Conservation (phyloP, 2,329 filamentous ascomycete species). For the Sclerotinia spermophila region DNA sequence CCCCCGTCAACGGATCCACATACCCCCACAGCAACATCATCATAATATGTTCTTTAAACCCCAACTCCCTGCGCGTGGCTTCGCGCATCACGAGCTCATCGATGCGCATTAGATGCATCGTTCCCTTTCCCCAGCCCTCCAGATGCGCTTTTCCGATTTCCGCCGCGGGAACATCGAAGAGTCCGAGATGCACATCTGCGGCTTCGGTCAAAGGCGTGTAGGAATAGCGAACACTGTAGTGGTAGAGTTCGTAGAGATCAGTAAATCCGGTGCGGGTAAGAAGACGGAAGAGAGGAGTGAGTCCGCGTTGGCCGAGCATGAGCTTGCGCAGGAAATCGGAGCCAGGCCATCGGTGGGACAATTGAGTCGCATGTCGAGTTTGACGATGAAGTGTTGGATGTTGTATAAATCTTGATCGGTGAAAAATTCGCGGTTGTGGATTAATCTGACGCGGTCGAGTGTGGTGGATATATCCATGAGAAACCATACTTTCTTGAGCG, state of each 20-base stretch:
- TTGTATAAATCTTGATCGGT: conserved; percentile 57
- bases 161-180: conserved; percentile 46
- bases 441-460: conserved; percentile 49
- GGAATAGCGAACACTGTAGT: conserved; percentile 56
- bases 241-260: conserved; percentile 49
- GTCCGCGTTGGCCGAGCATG: conserved; percentile 55
- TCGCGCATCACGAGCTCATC: conserved; percentile 60
- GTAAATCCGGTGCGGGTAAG: conserved; percentile 55
- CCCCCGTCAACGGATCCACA: conserved; percentile 50
- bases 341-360: conserved; percentile 57
- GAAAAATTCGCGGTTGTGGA: conserved; percentile 54
- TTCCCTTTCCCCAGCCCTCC: conserved; percentile 54
- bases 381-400: conserved; percentile 63
- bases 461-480: conserved; percentile 64
- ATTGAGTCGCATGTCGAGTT: conserved; percentile 67
- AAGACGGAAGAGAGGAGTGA: conserved; percentile 56
- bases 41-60: conserved; percentile 51
- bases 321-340: conserved; percentile 51
- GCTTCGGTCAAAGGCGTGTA: conserved; percentile 35
- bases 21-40: conserved; percentile 62
- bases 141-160: conserved; percentile 51
- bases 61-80: conserved; percentile 47
- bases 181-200: conserved; percentile 38
- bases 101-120: conserved; percentile 48
- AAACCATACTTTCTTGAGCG: conserved; percentile 68